Evolutionary conservation across 768 basidiomycete species (phyloP).

Genomic region (Pleurotus pulmonarius): DNA sequence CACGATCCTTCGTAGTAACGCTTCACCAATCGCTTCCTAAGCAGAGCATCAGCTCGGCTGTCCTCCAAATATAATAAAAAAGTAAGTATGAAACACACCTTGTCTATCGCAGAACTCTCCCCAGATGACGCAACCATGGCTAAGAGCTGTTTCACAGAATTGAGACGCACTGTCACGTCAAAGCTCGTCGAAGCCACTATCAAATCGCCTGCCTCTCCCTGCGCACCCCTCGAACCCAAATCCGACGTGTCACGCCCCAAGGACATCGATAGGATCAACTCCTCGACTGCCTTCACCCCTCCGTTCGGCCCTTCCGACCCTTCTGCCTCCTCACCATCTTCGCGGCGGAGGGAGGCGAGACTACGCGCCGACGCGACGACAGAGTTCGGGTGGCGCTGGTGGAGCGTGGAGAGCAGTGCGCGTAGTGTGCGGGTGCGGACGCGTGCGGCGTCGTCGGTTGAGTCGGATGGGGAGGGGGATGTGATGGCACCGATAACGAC

Average conservation of each 20-base stretch:
- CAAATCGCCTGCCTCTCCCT: constrained; percentile 21
- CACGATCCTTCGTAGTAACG: constrained; percentile 64
- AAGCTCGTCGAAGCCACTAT: constrained; percentile 58
- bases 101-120: neutral
- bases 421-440: constrained; percentile 16
- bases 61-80: no score
- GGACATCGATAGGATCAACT: constrained; percentile 56
- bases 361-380: constrained; percentile 40
- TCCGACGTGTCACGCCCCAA: neutral
- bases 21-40: constrained; percentile 52
- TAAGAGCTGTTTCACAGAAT: constrained; percentile 58
- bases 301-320: constrained; percentile 18
- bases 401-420: constrained; percentile 50
- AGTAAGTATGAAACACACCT: no score
- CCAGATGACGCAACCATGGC: constrained; percentile 27
- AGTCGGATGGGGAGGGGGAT: constrained; percentile 11
- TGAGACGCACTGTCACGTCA: constrained; percentile 54
- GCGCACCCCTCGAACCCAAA: no score
- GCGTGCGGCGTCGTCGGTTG: neutral
- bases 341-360: constrained; percentile 18
- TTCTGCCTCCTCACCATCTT: no score
- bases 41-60: no score
- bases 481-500: constrained; percentile 24
- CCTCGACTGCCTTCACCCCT: constrained; percentile 43
- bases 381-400: constrained; percentile 60